phyloP scores from a whole-genome alignment of 768 basidiomycete genomes.

The Tylopilus vinaceipallidus region DNA sequence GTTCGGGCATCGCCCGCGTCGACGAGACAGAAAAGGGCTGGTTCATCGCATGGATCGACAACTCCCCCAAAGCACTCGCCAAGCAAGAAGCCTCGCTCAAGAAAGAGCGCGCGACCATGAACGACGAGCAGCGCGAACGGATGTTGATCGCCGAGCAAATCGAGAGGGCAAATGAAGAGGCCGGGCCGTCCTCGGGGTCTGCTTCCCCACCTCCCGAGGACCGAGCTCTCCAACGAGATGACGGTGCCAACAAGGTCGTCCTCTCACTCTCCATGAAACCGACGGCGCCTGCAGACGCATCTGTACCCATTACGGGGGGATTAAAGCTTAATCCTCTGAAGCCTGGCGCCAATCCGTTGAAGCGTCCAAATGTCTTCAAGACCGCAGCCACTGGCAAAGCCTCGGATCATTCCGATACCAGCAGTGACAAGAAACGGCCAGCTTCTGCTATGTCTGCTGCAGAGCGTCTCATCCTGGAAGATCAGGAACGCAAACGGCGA shows the following conservation, averaged over 20 bases:
- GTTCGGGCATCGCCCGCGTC: conserved; percentile 82
- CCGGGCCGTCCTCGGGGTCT: conserved; percentile 30
- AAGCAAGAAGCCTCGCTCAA: conserved; percentile 86
- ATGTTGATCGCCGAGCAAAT: conserved; percentile 91
- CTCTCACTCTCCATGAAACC: conserved; percentile 68
- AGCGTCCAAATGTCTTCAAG: conserved; percentile 77
- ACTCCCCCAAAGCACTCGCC: conserved; percentile 88
- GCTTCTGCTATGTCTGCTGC: conserved; percentile 73
- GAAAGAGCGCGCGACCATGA: conserved; percentile 87
- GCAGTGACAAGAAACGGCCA: conserved; percentile 58
- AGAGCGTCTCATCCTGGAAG: conserved; percentile 85
- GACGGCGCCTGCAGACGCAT: conserved; percentile 24
- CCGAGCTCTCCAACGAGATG: conserved; percentile 65
- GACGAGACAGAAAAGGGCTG: conserved; percentile 99
- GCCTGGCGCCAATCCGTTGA: conserved; percentile 54
- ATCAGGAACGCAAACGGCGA: conserved; percentile 85
- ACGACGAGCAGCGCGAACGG: conserved; percentile 94
- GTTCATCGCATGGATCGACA: conserved; percentile 98
- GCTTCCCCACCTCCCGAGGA: conserved; percentile 45
- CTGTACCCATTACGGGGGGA: conserved; percentile 36
- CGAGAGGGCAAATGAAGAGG: conserved; percentile 68
- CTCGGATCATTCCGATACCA: conserved; percentile 28
- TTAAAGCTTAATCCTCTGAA: conserved; percentile 60
- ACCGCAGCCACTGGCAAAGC: conserved; percentile 35
- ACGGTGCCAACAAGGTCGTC: conserved; percentile 70